Evolutionary conservation across 345 rosid genomes (phyloP).

Genomic region (Pistacia atlantica): DNA sequence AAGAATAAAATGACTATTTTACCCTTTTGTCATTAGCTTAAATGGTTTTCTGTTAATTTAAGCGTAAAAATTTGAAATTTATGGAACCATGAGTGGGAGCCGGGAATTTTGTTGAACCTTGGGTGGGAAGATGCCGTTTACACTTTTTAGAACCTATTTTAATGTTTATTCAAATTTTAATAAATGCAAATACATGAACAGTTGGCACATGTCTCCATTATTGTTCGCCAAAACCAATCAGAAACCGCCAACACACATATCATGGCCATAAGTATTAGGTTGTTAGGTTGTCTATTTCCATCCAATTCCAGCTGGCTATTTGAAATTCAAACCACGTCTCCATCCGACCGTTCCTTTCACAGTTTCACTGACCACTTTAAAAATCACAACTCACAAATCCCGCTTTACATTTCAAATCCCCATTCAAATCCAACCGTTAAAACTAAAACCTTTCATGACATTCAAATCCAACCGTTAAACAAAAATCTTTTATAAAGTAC

Average conservation of each 20-base stretch:
- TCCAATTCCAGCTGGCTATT: slow-evolving; percentile 11
- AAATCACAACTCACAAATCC: not conserved
- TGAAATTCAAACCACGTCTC: slow-evolving; percentile 11
- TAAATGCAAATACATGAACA: too few species aligned
- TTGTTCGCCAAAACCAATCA: not conserved
- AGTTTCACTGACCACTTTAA: not conserved
- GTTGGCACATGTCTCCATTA: too few species aligned
- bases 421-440: slow-evolving; percentile 17
- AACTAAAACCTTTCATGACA: slow-evolving; percentile 15
- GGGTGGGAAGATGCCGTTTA: too few species aligned
- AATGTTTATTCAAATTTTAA: too few species aligned
- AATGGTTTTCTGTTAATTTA: too few species aligned
- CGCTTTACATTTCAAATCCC: not conserved
- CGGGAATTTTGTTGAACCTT: too few species aligned
- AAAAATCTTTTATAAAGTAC: slow-evolving; percentile 25
- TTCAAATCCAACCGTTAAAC: slow-evolving; percentile 18
- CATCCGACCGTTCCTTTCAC: slow-evolving; percentile 12
- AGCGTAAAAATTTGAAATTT: too few species aligned
- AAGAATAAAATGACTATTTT: too few species aligned
- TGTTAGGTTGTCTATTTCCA: not conserved
- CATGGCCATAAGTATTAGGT: too few species aligned
- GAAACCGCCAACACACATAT: not conserved
- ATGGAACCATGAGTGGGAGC: too few species aligned
- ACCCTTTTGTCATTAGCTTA: too few species aligned
- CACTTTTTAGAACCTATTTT: too few species aligned